Evolutionary conservation across 805 yeast species (phyloP).

Genomic region (Starmerella roubikii): DNA sequence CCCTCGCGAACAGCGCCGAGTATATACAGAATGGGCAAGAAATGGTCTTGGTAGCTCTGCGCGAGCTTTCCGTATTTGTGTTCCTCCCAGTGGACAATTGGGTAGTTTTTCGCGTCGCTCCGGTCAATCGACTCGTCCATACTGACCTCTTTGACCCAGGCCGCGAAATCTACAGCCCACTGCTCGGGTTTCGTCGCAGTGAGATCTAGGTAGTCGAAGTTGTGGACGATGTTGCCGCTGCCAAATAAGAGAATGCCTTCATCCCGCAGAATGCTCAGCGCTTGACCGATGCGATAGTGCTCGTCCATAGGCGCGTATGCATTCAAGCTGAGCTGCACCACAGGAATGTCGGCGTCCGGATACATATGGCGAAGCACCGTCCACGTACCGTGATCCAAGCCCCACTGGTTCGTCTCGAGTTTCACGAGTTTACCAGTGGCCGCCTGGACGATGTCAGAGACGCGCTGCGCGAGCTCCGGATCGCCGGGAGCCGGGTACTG

Average conservation of each 20-base stretch:
- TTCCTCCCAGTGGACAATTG: conserved; percentile 16
- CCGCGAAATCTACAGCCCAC: conserved; percentile 29
- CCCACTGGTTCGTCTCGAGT: conserved; percentile 13
- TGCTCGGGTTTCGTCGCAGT: neutral
- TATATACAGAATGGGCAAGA: conserved; percentile 23
- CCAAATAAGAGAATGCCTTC: conserved; percentile 41
- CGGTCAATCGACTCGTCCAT: conserved; percentile 8
- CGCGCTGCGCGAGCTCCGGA: conserved; percentile 16
- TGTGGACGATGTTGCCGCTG: conserved; percentile 67
- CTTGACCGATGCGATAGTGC: conserved; percentile 39
- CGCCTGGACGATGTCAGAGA: conserved; percentile 6
- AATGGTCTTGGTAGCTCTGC: conserved; percentile 64
- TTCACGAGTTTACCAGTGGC: conserved; percentile 2
- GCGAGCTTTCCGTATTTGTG: conserved; percentile 27
- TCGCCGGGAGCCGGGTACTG: conserved; percentile 20
- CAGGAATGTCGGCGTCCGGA: conserved; percentile 24
- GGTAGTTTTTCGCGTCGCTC: conserved; percentile 22
- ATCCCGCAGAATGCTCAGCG: conserved; percentile 37
- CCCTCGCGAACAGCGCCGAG: conserved; percentile 15
- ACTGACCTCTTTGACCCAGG: conserved; percentile 23
- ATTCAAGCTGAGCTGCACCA: conserved; percentile 29
- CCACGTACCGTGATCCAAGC: conserved; percentile 22
- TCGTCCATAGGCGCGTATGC: conserved; percentile 29
- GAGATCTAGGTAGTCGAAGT: conserved; percentile 22
- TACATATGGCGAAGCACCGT: conserved; percentile 18